These are phyloP conservation scores for Globisporangium parvum DNA, from an alignment of 352 stramenopile genomes.

Conservation along the genomic window DNA sequence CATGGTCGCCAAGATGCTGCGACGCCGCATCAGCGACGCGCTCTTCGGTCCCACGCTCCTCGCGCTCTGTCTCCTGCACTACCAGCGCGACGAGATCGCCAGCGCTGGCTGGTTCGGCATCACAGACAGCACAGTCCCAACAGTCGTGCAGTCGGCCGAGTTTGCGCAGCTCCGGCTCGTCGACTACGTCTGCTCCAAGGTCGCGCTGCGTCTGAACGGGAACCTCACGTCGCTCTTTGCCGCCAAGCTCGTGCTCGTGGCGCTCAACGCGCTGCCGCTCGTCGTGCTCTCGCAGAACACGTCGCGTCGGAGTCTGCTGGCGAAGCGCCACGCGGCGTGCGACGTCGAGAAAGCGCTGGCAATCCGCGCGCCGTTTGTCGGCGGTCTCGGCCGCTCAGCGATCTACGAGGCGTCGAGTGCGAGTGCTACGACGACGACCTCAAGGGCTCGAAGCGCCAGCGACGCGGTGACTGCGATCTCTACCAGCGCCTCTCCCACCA, in stretches of 20 bases:
- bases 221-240: conserved; percentile 7
- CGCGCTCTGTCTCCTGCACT: conserved; percentile 18
- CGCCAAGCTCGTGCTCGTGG: conserved; percentile 10
- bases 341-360: conserved; percentile 11
- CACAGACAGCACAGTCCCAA: neutral
- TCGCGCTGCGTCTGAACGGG: conserved; percentile 11
- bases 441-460: neutral
- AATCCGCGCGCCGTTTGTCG: conserved; percentile 9
- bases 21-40: conserved; percentile 14
- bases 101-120: conserved; percentile 5
- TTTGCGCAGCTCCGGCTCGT: conserved; percentile 7
- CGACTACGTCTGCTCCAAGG: conserved; percentile 4
- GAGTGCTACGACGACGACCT: neutral
- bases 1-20: conserved; percentile 14
- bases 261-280: conserved; percentile 10
- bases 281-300: conserved; percentile 7
- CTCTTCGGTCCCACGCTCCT: conserved; percentile 19
- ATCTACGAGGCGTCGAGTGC: neutral
- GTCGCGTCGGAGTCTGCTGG: neutral
- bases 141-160: conserved; percentile 7
- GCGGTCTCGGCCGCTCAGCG: conserved; percentile 5
- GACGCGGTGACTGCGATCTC: neutral
- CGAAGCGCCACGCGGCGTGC: neutral
- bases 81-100: conserved; percentile 8
- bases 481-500: neutral